Percentiles rank a stretch among this genome's conserved stretches.
Conservation (phyloP, 192 early-diverging fungal genomes). For the Hyaloraphidium curvatum region DNA sequence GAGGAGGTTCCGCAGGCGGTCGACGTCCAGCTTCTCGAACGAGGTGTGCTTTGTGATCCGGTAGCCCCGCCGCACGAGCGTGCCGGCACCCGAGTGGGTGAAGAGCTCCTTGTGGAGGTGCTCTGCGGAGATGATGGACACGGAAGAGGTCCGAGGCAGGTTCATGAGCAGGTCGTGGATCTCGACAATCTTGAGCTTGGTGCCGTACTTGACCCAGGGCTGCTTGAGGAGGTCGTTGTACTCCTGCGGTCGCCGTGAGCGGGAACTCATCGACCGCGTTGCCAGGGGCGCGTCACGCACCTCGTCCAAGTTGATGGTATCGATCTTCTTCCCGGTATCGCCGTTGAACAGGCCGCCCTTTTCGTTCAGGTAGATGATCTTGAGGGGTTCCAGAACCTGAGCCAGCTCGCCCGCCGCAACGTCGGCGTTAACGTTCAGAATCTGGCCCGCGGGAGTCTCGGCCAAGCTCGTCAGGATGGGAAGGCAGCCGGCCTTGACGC, state of each 20-base stretch:
- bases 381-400: conserved; percentile 85
- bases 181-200: conserved; percentile 92
- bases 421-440: conserved; percentile 98
- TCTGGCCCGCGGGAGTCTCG: conserved; percentile 87
- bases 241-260: conserved; percentile 33
- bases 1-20: conserved; percentile 61
- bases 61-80: conserved; percentile 90
- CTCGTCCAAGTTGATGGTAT: conserved; percentile 95
- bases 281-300: conserved; percentile 19
- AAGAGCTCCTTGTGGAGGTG: conserved; percentile 99
- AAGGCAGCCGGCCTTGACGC: conserved; percentile 80
- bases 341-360: conserved; percentile 93
- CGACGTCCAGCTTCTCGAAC: conserved; percentile 41
- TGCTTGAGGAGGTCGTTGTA: conserved; percentile 87
- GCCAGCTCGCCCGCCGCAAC: conserved; percentile 95
- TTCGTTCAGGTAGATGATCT: conserved; percentile 95
- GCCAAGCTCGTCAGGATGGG: conserved; percentile 92
- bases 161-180: conserved; percentile 93
- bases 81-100: conserved; percentile 92
- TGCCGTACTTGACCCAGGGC: conserved; percentile 94
- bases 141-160: conserved; percentile 91
- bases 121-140: conserved; percentile 96
- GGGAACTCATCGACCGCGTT: conserved; percentile 2
- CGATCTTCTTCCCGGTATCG: conserved; percentile 85
- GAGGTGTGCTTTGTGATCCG: conserved; percentile 46